Base-by-base conservation (phyloP, 805 yeast species). In the Kuraishia borneana region DNA sequence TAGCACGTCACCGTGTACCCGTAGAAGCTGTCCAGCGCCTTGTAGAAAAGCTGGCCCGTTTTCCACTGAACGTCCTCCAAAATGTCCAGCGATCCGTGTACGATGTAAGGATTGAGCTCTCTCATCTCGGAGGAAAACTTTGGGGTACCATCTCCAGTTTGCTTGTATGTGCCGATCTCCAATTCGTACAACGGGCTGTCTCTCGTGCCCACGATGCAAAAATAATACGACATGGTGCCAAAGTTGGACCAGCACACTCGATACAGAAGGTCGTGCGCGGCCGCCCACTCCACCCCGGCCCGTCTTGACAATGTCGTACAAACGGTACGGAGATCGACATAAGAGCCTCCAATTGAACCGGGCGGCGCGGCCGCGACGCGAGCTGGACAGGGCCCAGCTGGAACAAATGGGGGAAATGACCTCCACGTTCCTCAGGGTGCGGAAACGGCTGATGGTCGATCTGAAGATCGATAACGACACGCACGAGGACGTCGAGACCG, bases 61-160 rank as follows among this genome's bases (percentile, higher is more conserved):
- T 73, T 70, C 89, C 95, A 87, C 50, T 87, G 96, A 2, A 75
- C 57, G 46, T 88, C 95, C 42, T 92, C 96, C 0, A 92, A 76
- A n/a, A 92, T 66, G 53, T 92, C 98, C 25, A 92, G 57, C 2
- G 97, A 75, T 1, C 96, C 73, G 50, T 92, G 94, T 23, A 88
- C 70, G 20, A 92, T 76, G 48, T 87, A 89, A 17, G 96, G 96
- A 43, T 81, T 76, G 25, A 89, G 58, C 48, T 89, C 95, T 45
- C 70, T 69, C 53, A 84, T 70, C 33, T 77, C 83, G 6, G 71
- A 61, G 1, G 88, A 68, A 44, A 87, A 80, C 48, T 64, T 63
- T 6, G 79, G 62, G 26, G 56, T 58, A 0, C 94, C 94, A 40
- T 73, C 79, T 3, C 73, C 73, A 3, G 78, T 73, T 38, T 69